Evolutionary conservation across 768 basidiomycete species (phyloP).

Genomic region (Boletus barrowsii): DNA sequence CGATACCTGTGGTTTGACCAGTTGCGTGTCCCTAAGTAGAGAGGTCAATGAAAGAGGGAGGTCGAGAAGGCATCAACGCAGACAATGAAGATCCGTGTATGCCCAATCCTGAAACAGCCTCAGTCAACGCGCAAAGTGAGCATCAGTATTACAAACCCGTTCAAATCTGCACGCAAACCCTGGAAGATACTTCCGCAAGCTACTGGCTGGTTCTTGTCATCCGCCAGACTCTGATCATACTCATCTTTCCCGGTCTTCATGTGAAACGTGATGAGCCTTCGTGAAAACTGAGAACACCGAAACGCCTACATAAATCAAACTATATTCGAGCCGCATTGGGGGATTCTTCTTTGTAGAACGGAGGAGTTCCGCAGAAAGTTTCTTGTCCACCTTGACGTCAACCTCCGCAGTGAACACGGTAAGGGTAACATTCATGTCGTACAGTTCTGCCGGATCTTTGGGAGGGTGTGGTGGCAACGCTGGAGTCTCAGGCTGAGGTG

Average conservation of each 20-base stretch:
- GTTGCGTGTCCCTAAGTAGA: slow-evolving; percentile 78
- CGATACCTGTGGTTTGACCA: slow-evolving; percentile 84
- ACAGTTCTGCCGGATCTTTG: slow-evolving; percentile 25
- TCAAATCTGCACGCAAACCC: slow-evolving; percentile 81
- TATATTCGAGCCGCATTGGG: slow-evolving; percentile 68
- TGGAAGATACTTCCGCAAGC: slow-evolving; percentile 81
- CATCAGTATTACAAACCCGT: slow-evolving; percentile 51
- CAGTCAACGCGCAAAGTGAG: neutral
- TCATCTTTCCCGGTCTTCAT: slow-evolving; percentile 76
- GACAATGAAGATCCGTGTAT: slow-evolving; percentile 50
- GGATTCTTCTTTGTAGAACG: slow-evolving; percentile 95
- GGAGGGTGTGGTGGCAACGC: slow-evolving; percentile 9
- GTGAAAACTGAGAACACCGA: neutral
- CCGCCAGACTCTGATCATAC: slow-evolving; percentile 68
- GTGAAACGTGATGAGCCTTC: slow-evolving; percentile 1
- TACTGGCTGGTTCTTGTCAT: slow-evolving; percentile 56
- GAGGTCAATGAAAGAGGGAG: neutral
- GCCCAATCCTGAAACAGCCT: slow-evolving; percentile 4
- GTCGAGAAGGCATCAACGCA: slow-evolving; percentile 18
- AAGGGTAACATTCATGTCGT: slow-evolving; percentile 27
- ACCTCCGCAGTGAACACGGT: slow-evolving; percentile 41
- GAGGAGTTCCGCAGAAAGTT: slow-evolving; percentile 68
- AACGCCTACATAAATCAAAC: slow-evolving; percentile 65
- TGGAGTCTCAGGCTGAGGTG: slow-evolving; percentile 10
- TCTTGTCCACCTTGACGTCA: slow-evolving; percentile 60